phyloP scores from a whole-genome alignment of 352 stramenopile genomes.

The Pseudoperonospora humuli region DNA sequence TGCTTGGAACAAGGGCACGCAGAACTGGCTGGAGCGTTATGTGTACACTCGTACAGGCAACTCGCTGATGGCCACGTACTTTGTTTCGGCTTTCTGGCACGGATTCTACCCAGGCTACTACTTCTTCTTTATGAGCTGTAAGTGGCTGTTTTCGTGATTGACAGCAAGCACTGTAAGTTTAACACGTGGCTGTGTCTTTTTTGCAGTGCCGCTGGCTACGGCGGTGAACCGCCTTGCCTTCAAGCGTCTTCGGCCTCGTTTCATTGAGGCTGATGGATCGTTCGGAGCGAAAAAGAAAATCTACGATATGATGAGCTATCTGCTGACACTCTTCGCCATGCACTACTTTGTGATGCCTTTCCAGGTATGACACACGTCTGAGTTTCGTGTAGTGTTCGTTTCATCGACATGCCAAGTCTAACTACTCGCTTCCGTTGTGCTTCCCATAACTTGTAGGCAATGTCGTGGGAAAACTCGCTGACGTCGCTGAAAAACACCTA shows the following conservation, averaged over 20 bases:
- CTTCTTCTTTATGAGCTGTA: too few species aligned
- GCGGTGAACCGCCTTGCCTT: conserved; percentile 58
- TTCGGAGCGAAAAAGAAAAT: conserved; percentile 43
- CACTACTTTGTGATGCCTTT: conserved; percentile 74
- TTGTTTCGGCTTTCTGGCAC: conserved; percentile 95
- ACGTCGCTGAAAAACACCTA: conserved; percentile 57
- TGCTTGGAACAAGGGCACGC: conserved; percentile 96
- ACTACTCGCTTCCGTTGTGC: not conserved
- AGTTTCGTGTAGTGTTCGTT: not conserved
- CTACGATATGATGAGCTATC: conserved; percentile 48
- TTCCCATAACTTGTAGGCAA: conserved; percentile 16
- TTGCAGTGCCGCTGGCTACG: conserved; percentile 50
- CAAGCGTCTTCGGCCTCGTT: conserved; percentile 58
- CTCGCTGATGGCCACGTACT: conserved; percentile 91
- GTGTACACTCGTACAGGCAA: conserved; percentile 94
- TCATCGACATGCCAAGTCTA: not conserved
- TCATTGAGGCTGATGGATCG: conserved; percentile 52
- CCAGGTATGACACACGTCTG: conserved; percentile 24
- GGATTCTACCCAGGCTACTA: conserved; percentile 99
- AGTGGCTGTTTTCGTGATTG: too few species aligned
- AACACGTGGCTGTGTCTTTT: too few species aligned
- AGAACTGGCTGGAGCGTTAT: conserved; percentile 94
- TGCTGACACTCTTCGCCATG: conserved; percentile 42
- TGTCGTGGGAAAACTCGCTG: conserved; percentile 65
- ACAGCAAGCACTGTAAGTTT: too few species aligned